Base-by-base conservation (phyloP, 1,284 basidiomycete species). In the Leccinum fallax region DNA sequence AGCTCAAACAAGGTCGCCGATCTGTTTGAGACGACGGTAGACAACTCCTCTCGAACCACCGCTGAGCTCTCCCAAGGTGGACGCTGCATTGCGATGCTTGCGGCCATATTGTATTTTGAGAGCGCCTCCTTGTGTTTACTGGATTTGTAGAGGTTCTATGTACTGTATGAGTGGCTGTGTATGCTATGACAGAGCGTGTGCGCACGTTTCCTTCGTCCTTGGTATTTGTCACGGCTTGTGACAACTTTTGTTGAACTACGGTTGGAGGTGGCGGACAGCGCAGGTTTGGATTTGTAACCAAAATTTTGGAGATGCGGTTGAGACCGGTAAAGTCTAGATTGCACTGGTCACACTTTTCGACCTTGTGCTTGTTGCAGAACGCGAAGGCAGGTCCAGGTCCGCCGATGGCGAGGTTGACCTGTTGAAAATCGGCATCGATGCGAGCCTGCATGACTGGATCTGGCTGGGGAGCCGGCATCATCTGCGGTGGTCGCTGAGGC, bases 171-270 rank as follows among this genome's bases (percentile, higher is more conserved):
- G 53, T 40, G 16, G 64, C 46, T 5, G 48, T 26, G 38, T 43
- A 43, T 51, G 51, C 30, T 8, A 54, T 55, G 61, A 43, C 64
- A 34, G 38, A 60, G 46, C 40, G 28, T 26, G 51, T 56, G 72
- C 83, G 59, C 71, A 93, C 92, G 74, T 97, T 97, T 63, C 95
- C 95, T 65, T 95, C 92, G 58, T 97, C 95, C 74, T 97, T 97
- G 21, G 89, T 88, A 54, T 82, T 80, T 30, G 84, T 89, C 63
- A 97, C 85, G 21, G 87, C 84, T 63, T 87, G 83, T 0, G 89
- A 85, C 15, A 96, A 81, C 64, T 90, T 88, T 72, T 89, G 88
- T 48, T 87, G 86, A 43, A 92, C 80, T 61, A 94, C 84, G 52
- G 89, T 87, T 3, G 90, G 86, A 3, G 94, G 94, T 2, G 93